Conservation (phyloP, 2,329 filamentous ascomycete genomes). For the Gnomoniopsis smithogilvyi region DNA sequence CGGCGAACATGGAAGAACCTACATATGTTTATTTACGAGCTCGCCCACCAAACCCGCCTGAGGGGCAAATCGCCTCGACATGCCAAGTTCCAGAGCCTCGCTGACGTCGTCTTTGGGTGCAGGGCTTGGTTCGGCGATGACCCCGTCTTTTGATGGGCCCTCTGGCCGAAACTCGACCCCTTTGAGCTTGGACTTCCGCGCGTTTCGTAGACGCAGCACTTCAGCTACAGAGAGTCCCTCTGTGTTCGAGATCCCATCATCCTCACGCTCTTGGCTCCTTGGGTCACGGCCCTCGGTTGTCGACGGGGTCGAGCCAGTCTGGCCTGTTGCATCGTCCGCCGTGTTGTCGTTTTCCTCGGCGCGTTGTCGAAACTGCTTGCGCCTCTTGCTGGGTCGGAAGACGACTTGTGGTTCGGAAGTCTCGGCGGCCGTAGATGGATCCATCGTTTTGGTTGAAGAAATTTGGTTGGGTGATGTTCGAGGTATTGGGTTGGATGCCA, state of each 20-base stretch:
- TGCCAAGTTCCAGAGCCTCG: slow-evolving; percentile 28
- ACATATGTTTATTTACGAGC: slow-evolving; percentile 74
- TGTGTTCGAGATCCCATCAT: slow-evolving; percentile 22
- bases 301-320: slow-evolving; percentile 6
- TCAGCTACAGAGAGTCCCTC: slow-evolving; percentile 44
- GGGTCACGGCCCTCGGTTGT: slow-evolving; percentile 10
- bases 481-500: not conserved
- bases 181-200: slow-evolving; percentile 44
- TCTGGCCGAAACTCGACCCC: slow-evolving; percentile 55
- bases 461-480: not conserved
- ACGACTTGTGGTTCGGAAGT: slow-evolving; percentile 34
- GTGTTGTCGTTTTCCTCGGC: slow-evolving; percentile 21
- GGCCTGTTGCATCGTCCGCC: not conserved
- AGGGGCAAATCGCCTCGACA: slow-evolving; percentile 60
- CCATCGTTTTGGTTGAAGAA: slow-evolving; percentile 19
- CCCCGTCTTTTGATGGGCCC: slow-evolving; percentile 21
- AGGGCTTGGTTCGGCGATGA: slow-evolving; percentile 28
- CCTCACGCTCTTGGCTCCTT: slow-evolving; percentile 21
- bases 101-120: slow-evolving; percentile 32
- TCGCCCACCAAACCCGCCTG: slow-evolving; percentile 68
- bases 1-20: slow-evolving; percentile 38
- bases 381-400: slow-evolving; percentile 58
- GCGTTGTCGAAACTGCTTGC: slow-evolving; percentile 57
- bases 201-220: slow-evolving; percentile 50
- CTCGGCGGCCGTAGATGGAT: slow-evolving; percentile 16